A percentile compares a stretch with the other conserved stretches of the same genome.
phyloP scores from a whole-genome alignment of 768 basidiomycete genomes.

The Leccinum rimulosum region DNA sequence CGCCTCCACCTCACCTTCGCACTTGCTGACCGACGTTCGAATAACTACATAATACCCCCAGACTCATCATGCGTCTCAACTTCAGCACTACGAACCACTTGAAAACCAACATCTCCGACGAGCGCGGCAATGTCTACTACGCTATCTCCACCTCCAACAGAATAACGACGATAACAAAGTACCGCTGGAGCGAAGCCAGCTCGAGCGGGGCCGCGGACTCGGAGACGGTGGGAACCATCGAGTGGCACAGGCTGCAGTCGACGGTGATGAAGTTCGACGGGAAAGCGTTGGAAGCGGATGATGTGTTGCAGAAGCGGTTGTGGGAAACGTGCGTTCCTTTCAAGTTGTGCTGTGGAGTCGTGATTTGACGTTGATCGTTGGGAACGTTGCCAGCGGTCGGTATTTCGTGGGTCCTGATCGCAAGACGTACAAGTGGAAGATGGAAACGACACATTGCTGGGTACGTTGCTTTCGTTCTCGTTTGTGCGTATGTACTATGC shows the following conservation, averaged over 20 bases:
- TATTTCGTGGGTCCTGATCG: conserved; percentile 33
- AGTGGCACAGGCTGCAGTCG: conserved; percentile 17
- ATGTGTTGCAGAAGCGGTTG: conserved; percentile 12
- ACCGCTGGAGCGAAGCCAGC: conserved; percentile 13
- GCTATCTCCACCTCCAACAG: conserved; percentile 19
- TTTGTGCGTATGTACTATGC: not conserved
- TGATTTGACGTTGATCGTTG: not conserved
- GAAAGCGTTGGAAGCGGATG: conserved; percentile 1
- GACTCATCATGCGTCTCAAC: conserved; percentile 18
- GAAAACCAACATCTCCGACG: conserved; percentile 23
- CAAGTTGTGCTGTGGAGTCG: not conserved
- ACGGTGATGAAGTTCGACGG: conserved; percentile 17
- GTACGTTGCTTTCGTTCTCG: conserved; percentile 12
- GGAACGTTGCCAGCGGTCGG: conserved; percentile 22
- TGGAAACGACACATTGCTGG: conserved; percentile 24
- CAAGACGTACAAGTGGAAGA: conserved; percentile 32
- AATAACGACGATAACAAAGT: conserved; percentile 27
- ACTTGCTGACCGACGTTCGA: not conserved
- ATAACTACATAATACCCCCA: not conserved
- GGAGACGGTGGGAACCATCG: conserved; percentile 25
- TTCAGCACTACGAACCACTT: conserved; percentile 19
- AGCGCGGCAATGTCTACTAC: conserved; percentile 19
- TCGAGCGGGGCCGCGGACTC: not conserved
- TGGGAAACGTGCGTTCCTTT: conserved; percentile 19
- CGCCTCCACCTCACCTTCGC: not conserved